Evolutionary conservation across 441 rosid genomes (phyloP), one percentile per base, ranked within the genome.

Genomic region (Adansonia grandidieri): DNA sequence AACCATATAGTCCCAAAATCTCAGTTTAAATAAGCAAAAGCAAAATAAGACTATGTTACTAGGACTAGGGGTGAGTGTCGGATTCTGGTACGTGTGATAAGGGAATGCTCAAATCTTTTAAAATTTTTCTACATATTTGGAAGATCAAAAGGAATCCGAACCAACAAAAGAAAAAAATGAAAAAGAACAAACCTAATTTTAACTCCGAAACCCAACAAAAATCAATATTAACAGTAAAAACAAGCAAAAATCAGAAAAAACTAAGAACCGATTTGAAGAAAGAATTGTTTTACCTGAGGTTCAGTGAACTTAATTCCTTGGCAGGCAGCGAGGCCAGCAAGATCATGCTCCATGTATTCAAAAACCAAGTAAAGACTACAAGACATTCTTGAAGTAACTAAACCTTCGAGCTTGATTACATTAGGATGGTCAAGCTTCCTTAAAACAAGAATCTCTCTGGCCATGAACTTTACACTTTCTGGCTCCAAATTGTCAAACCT

Each of bases 381-480:
- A 0, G 95, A 90, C 88, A 95, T 89, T 81, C 98, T 89, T 4
- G 98, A 95, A 78, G 95, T 91, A 56, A 85, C 98, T 78, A 92
- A 87, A 15, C 98, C 98, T 79, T 93, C 87, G 22, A 95, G 96
- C 88, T 91, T 95, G 63, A 95, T 87, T 73, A 95, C 96, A 81
- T 93, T 95, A 13, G 93, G 98, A 80, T 95, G 98, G 57, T 93
- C 88, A 11, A 95, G 85, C 71, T 84, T 79, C 42, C 88, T 79
- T 62, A 95, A 80, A 17, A 93, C 88, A 79, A 91, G 94, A 79
- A 95, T 95, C 89, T 95, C 98, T 81, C 97, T 90, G 0, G 98
- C 98, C 98, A 95, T 95, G 73, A 95, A 95, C 71, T 88, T 92
- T 48, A 95, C 91, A 86, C 97, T 93, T 85, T 95, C 98, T 17